Base-by-base conservation (phyloP, 169 alveolate species). In the Miamiensis avidus region DNA sequence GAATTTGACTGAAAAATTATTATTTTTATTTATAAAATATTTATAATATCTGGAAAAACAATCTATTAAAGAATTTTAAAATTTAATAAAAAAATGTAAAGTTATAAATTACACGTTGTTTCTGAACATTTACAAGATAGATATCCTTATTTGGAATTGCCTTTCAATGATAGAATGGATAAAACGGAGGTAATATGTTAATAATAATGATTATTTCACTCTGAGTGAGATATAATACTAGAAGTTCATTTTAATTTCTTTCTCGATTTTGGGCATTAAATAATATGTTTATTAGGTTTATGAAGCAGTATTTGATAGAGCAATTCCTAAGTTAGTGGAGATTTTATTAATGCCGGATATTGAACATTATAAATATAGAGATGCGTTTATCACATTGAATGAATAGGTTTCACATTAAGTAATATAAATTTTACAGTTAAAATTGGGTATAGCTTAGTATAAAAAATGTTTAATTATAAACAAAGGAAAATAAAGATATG, bases 291-390 rank as follows among this genome's bases (percentile, higher is more conserved):
- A 34, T 31, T 29, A 86, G 90, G 90, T 86, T 31, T 86, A 86
- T 86, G 83, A 86, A 30, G 95, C 95, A 29, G 91, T 88, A 27
- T 92, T 92, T 78, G 95, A 92, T 83, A 91, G 95, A 78, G 76
- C 89, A 33, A 82, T 92, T 26, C 91, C 95, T 27, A 92, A 92
- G 76, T 89, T 89, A 73, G 87, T 87, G 29, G 93, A 92, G 69
- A 91, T 88, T 15, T 78, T 92, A 29, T 73, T 86, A 25, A 81
- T 88, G 84, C 84, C 83, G 31, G 89, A 89, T 33, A 81, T 92
- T n/a, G 91, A 86, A 65, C 78, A 78, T 26, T 84, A 87, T 32
- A 85, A 81, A 72, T 87, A 89, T 29, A 85, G 95, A 83, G 95
- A 92, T 82, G 93, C 95, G 16, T 76, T 92, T 1, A 92, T 85